phyloP scores from a whole-genome alignment of 2,329 filamentous ascomycete genomes.

The Colletotrichum incanum region DNA sequence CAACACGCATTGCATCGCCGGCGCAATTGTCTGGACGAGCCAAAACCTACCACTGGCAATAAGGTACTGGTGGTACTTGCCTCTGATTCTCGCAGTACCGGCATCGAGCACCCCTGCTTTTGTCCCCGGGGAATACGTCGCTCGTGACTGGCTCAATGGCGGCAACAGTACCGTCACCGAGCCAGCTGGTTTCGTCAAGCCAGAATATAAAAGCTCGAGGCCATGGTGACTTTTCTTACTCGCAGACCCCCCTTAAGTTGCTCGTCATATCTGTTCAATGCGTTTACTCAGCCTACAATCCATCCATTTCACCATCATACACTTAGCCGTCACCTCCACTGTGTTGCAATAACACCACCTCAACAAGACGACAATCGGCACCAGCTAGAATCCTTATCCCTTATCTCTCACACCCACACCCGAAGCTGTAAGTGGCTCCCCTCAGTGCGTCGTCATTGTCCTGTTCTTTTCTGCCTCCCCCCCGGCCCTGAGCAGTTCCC shows the following conservation, averaged over 20 bases:
- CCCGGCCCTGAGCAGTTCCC: not conserved
- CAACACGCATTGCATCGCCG: slow-evolving; percentile 6
- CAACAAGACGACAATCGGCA: not conserved
- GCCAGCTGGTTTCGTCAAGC: slow-evolving; percentile 42
- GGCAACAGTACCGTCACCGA: slow-evolving; percentile 38
- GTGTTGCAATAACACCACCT: slow-evolving; percentile 36
- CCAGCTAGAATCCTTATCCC: slow-evolving; percentile 13
- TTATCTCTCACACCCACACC: slow-evolving; percentile 26
- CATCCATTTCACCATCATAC: slow-evolving; percentile 5
- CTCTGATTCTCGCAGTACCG: slow-evolving; percentile 28
- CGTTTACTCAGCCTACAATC: slow-evolving; percentile 30
- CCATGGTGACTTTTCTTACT: slow-evolving; percentile 27
- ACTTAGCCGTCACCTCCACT: slow-evolving; percentile 21
- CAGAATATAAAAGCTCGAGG: slow-evolving; percentile 41
- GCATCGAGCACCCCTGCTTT: slow-evolving; percentile 41
- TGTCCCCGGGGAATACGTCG: slow-evolving; percentile 33
- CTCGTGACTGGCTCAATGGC: slow-evolving; percentile 41
- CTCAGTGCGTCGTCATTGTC: slow-evolving; percentile 25
- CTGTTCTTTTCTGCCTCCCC: not conserved
- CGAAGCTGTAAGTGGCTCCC: slow-evolving; percentile 38
- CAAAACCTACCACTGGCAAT: slow-evolving; percentile 9
- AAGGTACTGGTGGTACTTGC: slow-evolving; percentile 26
- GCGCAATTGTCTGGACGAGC: slow-evolving; percentile 3
- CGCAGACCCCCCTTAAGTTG: not conserved
- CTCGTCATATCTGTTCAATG: slow-evolving; percentile 40